phyloP scores from a whole-genome alignment of 2,329 filamentous ascomycete genomes.

The Diplodia scrobiculata region DNA sequence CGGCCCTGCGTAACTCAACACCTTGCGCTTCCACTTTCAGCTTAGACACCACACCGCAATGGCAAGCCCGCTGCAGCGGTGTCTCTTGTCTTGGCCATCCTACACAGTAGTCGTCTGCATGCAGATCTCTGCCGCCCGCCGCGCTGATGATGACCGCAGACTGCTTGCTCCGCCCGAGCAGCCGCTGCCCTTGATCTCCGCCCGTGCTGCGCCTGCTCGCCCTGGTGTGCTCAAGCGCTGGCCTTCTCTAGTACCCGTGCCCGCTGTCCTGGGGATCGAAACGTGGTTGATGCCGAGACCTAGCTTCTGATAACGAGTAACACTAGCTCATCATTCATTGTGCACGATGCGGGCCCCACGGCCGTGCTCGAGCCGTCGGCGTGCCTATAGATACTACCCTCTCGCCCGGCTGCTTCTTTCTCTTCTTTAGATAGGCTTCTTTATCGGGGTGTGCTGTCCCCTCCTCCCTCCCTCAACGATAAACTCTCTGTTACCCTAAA shows the following conservation, averaged over 20 bases:
- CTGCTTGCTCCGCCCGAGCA: background rate
- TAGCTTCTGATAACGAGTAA: constrained; percentile 23
- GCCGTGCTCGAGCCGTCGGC: constrained; percentile 6
- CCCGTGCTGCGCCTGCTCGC: constrained; percentile 12
- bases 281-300: constrained; percentile 21
- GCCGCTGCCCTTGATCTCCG: background rate
- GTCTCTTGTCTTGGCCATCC: constrained; percentile 9
- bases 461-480: background rate
- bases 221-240: background rate
- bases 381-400: constrained; percentile 5
- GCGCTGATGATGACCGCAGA: background rate
- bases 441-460: background rate
- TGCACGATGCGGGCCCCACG: constrained; percentile 14
- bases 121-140: constrained; percentile 11
- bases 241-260: constrained; percentile 6
- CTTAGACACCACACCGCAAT: constrained; percentile 1
- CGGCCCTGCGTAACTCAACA: constrained; percentile 24
- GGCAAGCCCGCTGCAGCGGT: background rate
- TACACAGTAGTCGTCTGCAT: background rate
- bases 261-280: constrained; percentile 9
- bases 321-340: constrained; percentile 7
- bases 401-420: background rate
- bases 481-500: constrained; percentile 1
- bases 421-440: background rate
- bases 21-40: background rate